Evolutionary conservation across 345 rosid species (phyloP).

Genomic region (Populus nigra): DNA sequence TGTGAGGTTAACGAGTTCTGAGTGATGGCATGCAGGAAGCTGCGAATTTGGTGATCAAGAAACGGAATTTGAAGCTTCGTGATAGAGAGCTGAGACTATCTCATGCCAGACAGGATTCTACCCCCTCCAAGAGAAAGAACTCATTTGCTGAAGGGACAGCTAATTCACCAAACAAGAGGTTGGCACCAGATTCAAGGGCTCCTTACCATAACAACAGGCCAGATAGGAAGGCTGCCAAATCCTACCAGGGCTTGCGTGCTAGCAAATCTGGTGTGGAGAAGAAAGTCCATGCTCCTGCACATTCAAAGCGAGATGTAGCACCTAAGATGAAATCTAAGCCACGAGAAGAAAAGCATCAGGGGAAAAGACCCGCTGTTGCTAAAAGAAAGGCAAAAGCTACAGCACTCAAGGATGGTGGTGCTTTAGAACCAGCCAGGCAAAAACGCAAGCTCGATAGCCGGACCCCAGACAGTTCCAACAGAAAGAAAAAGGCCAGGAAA

Average conservation of each 20-base stretch:
- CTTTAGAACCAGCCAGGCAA: conserved; percentile 40
- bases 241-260: conserved; percentile 87
- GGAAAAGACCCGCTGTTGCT: conserved; percentile 82
- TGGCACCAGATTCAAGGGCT: conserved; percentile 40
- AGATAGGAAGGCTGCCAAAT: conserved; percentile 32
- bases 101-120: conserved; percentile 54
- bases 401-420: conserved; percentile 36
- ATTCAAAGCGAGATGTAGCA: conserved; percentile 31
- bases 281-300: conserved; percentile 31
- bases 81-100: conserved; percentile 70
- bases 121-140: conserved; percentile 64
- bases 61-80: conserved; percentile 64
- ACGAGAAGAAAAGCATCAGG: conserved; percentile 28
- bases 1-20: background rate
- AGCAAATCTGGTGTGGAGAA: conserved; percentile 57
- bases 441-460: conserved; percentile 71
- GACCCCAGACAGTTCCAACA: conserved; percentile 51
- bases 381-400: conserved; percentile 68
- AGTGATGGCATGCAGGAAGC: conserved; percentile 54
- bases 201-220: conserved; percentile 22
- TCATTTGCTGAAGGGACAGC: conserved; percentile 31
- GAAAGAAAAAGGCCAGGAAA: conserved; percentile 57
- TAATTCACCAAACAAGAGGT: conserved; percentile 47
- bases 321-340: conserved; percentile 37
- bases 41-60: conserved; percentile 58